Conservation (phyloP, 192 early-diverging fungal species). For the Rhizophagus prolifer region DNA sequence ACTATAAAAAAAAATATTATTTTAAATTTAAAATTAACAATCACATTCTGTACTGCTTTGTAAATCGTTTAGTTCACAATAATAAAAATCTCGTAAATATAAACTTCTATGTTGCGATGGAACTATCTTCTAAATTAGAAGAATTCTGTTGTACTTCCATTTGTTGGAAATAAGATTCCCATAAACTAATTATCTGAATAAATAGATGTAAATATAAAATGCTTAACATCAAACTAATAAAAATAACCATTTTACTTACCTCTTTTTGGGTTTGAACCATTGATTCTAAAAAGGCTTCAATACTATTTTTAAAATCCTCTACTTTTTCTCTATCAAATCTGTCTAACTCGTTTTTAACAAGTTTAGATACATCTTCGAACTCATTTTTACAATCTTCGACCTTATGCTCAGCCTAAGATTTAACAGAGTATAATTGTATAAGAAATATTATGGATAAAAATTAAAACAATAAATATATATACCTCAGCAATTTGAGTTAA, state of each 20-base stretch:
- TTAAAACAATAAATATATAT: conserved; percentile 13
- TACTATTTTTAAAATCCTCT: conserved; percentile 72
- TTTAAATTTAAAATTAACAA: too few relatives aligned
- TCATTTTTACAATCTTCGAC: conserved; percentile 57
- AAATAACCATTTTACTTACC: conserved; percentile 21
- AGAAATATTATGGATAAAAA: conserved; percentile 32
- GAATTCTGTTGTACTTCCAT: conserved; percentile 6
- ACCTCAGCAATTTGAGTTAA: conserved; percentile 56
- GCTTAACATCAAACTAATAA: background rate
- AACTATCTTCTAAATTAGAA: background rate
- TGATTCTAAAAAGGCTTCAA: conserved; percentile 70
- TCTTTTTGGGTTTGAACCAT: conserved; percentile 82
- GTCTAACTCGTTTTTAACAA: conserved; percentile 72
- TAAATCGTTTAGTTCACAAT: background rate
- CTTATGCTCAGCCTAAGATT: conserved; percentile 45
- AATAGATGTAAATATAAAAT: background rate
- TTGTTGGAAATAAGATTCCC: conserved; percentile 27
- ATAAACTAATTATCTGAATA: conserved; percentile 22
- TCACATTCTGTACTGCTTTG: too few relatives aligned
- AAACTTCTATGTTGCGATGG: background rate
- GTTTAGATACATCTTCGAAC: conserved; percentile 72
- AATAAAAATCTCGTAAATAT: background rate
- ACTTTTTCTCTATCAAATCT: conserved; percentile 79
- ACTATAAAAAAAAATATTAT: too few relatives aligned
- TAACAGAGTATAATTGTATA: conserved; percentile 27